A percentile compares a stretch with the other conserved stretches of the same genome.
These are phyloP conservation scores for Cucurbita argyrosperma DNA, from an alignment of 306 rosid genomes.

Conservation along the genomic window DNA sequence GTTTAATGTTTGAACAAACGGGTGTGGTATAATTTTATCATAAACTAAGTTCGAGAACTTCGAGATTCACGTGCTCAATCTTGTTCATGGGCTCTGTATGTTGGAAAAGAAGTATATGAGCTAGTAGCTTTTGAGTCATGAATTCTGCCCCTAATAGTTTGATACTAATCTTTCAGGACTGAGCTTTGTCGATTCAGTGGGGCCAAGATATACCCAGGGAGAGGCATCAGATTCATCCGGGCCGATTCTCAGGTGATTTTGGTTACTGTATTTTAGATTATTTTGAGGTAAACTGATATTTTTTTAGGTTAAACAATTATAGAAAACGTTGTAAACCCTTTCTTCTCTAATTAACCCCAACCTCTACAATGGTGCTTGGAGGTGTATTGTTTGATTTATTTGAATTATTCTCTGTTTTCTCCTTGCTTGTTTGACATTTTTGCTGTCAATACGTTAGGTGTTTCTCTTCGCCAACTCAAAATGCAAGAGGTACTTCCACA, in stretches of 20 bases:
- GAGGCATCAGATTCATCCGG: constrained; percentile 68
- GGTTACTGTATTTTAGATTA: not conserved
- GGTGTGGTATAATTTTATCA: not conserved
- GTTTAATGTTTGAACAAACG: not conserved
- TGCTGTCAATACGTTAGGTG: constrained; percentile 23
- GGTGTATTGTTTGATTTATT: not conserved
- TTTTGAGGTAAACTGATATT: not conserved
- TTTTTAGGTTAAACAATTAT: not conserved
- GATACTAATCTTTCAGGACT: constrained; percentile 32
- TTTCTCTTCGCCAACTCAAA: constrained; percentile 66
- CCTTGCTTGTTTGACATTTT: not conserved
- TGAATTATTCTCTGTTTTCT: not conserved
- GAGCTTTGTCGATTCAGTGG: constrained; percentile 87
- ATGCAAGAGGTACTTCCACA: constrained; percentile 72
- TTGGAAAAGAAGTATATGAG: not conserved
- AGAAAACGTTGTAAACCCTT: not conserved
- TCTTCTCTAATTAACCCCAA: not conserved
- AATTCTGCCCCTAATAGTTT: not conserved
- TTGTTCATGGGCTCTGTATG: not conserved
- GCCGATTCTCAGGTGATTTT: constrained; percentile 69
- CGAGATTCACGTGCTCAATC: not conserved
- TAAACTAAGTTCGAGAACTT: not conserved
- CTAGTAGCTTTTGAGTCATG: not conserved
- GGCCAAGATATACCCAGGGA: constrained; percentile 79
- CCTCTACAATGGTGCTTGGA: not conserved